These are phyloP conservation scores for Trichoderma oligosporum DNA, from an alignment of 2,329 filamentous ascomycete genomes.

Conservation along the genomic window DNA sequence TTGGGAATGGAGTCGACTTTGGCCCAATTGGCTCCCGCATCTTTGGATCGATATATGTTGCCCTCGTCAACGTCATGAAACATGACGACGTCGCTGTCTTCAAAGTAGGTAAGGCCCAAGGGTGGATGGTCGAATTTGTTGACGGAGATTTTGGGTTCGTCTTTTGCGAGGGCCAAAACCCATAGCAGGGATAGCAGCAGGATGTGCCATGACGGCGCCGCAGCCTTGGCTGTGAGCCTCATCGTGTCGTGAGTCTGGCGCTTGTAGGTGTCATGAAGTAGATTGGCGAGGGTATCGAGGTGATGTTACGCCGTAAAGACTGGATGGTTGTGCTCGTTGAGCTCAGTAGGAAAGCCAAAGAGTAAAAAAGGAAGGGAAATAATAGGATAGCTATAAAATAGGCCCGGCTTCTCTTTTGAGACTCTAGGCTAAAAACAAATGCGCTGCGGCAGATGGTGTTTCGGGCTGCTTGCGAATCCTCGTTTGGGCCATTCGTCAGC, in stretches of 20 bases:
- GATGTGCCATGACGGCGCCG: slow-evolving; percentile 45
- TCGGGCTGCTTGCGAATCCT: slow-evolving; percentile 17
- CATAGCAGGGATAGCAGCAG: slow-evolving; percentile 49
- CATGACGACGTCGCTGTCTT: slow-evolving; percentile 78
- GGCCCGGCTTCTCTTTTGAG: not conserved
- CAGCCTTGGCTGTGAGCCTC: slow-evolving; percentile 50
- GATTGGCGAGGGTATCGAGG: not conserved
- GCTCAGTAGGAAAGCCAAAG: not conserved
- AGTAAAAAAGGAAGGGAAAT: not conserved
- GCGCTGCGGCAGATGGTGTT: not conserved
- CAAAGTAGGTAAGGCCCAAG: slow-evolving; percentile 77
- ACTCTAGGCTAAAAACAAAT: not conserved
- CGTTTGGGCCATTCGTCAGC: slow-evolving; percentile 16
- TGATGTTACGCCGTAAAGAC: not conserved
- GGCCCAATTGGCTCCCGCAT: slow-evolving; percentile 78
- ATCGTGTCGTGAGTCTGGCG: slow-evolving; percentile 44
- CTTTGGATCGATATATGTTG: slow-evolving; percentile 70
- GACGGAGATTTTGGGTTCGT: slow-evolving; percentile 61
- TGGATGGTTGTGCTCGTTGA: not conserved
- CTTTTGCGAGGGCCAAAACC: slow-evolving; percentile 49
- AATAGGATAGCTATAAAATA: not conserved
- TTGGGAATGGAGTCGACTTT: slow-evolving; percentile 61
- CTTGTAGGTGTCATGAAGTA: slow-evolving; percentile 43
- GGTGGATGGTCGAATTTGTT: slow-evolving; percentile 65
- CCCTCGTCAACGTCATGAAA: slow-evolving; percentile 63